Percentiles rank a stretch among this genome's conserved stretches.
phyloP scores from a whole-genome alignment of 495 filamentous ascomycete genomes.

The Terfezia claveryi region DNA sequence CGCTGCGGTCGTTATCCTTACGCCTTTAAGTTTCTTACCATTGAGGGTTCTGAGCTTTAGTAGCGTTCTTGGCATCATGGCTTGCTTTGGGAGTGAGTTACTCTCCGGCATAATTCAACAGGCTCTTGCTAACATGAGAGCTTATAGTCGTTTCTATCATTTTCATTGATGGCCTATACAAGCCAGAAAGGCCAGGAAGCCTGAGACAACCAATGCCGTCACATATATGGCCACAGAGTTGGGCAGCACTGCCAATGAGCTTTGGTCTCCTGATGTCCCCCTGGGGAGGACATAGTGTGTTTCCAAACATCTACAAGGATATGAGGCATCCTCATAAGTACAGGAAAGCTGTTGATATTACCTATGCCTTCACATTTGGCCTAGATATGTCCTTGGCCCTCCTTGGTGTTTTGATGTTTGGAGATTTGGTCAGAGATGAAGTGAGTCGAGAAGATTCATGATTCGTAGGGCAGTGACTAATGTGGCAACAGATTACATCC shows the following conservation, averaged over 20 bases:
- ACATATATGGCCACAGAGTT: slow-evolving; percentile 58
- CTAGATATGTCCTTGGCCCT: slow-evolving; percentile 65
- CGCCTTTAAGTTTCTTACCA: slow-evolving; percentile 71
- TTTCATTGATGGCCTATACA: slow-evolving; percentile 66
- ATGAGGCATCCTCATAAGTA: slow-evolving; percentile 92
- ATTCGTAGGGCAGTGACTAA: background rate
- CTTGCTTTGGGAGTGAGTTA: slow-evolving; percentile 59
- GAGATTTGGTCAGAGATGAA: slow-evolving; percentile 60
- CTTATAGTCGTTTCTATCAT: slow-evolving; percentile 54
- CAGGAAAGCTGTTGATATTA: slow-evolving; percentile 47
- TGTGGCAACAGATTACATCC: slow-evolving; percentile 37
- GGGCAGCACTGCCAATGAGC: slow-evolving; percentile 73
- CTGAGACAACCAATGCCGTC: slow-evolving; percentile 63
- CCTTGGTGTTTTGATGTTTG: slow-evolving; percentile 81
- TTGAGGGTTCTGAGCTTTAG: slow-evolving; percentile 70
- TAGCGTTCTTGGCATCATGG: slow-evolving; percentile 74
- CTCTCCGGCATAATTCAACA: background rate
- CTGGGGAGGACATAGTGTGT: slow-evolving; percentile 88
- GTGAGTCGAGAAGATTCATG: background rate
- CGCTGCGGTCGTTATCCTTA: slow-evolving; percentile 54
- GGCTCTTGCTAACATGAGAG: slow-evolving; percentile 4
- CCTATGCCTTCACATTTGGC: slow-evolving; percentile 77
- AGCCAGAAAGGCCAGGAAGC: slow-evolving; percentile 58
- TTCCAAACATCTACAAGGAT: slow-evolving; percentile 92
- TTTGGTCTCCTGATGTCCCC: slow-evolving; percentile 94